Conservation (phyloP, 140 eudicot species). For the Stevia rebaudiana region DNA sequence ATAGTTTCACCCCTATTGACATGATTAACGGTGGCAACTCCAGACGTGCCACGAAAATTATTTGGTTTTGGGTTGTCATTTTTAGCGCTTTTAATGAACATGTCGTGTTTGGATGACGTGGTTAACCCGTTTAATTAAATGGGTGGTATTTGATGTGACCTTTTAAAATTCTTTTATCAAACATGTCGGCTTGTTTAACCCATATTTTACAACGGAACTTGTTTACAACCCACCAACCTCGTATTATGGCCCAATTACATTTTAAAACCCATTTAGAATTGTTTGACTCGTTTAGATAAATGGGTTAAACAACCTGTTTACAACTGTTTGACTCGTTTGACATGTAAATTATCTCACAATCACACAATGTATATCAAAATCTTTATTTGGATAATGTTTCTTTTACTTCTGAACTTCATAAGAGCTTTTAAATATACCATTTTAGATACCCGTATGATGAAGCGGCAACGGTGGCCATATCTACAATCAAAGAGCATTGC, state of each 20-base stretch:
- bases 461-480: conserved; percentile 88
- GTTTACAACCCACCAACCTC: not conserved
- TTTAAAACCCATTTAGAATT: not conserved
- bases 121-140: not conserved
- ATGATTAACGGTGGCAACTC: not conserved
- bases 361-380: not conserved
- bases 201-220: not conserved
- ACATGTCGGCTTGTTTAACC: not conserved
- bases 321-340: not conserved
- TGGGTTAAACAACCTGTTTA: not conserved
- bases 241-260: not conserved
- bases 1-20: too few relatives aligned
- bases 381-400: not conserved
- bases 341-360: not conserved
- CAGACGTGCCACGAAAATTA: not conserved
- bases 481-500: conserved; percentile 67
- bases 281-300: not conserved
- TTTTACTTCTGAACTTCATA: conserved; percentile 1
- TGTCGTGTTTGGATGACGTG: not conserved
- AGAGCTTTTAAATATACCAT: conserved; percentile 11
- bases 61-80: not conserved
- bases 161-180: not conserved
- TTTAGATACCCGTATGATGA: conserved; percentile 87
- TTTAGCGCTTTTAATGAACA: not conserved
- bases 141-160: not conserved